Evolutionary conservation across 192 early-diverging fungal species (phyloP), one percentile per base, ranked within the genome.

Genomic region (Phycomyces blakesleeanus): DNA sequence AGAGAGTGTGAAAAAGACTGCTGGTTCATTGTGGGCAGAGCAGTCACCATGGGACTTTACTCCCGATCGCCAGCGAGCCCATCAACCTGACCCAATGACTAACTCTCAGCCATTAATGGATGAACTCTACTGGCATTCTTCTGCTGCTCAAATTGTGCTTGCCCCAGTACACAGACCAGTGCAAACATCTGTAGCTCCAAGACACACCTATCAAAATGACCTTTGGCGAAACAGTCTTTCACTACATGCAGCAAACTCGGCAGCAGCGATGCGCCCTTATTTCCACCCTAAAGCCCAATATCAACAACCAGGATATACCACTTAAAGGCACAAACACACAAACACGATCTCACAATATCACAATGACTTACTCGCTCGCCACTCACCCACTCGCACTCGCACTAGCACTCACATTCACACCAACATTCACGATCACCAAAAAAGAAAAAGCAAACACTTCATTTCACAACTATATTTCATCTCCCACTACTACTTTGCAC

Each of bases 1-100:
- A 18, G 34, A 55, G 12, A 51, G 52, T 9, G 11, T 22, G 27
- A 47, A 47, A 11, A 47, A 47, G 18, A 53, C 51, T 18, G 18
- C 26, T 18, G 37, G 38, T 29, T 64, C 62, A 0, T 22, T 64
- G 16, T 64, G 62, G 62, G 54, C 62, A 39, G 62, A 64, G 8
- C 62, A 34, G 26, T 55, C 53, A 55, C 62, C 62, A 38, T 64
- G 62, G 62, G 39, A 56, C 42, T 55, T 42, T 18, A n/a, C 62
- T 27, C 25, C 53, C 38, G 27, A 68, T 27, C 57, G 41, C 18
- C 27, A 29, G 21, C 57, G 40, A 3, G 18, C 18, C 18, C 3
- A n/a, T 3, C 12, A 18, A 14, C 12, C 44, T 6, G 44, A 47
- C 11, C 44, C 44, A n/a, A 47, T n/a, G 18, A 12, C 44, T 11